These are phyloP conservation scores for Colletotrichum tropicale DNA, from an alignment of 2,329 filamentous ascomycete genomes.

Conservation along the genomic window DNA sequence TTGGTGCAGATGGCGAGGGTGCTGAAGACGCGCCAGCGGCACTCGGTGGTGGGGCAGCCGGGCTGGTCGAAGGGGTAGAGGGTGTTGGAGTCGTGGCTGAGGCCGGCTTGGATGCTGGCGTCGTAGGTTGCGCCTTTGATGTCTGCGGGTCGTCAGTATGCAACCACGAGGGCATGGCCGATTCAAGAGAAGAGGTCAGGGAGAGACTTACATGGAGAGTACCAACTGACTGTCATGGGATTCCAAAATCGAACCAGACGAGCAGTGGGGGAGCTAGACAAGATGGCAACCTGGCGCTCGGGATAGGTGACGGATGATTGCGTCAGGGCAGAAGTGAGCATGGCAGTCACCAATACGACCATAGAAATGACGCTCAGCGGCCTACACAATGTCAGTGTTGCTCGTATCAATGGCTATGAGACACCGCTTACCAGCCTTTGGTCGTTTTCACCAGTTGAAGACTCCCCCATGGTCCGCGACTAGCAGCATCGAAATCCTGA, in stretches of 20 bases:
- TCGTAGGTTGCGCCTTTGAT: not conserved
- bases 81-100: not conserved
- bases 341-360: constrained; percentile 3
- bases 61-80: not conserved
- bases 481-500: constrained; percentile 17
- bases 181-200: not conserved
- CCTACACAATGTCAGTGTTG: fast-evolving
- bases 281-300: not conserved
- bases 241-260: not conserved
- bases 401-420: fast-evolving
- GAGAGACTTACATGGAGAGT: not conserved
- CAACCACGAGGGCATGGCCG: not conserved
- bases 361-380: not conserved
- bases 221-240: not conserved
- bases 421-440: not conserved
- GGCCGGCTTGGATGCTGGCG: not conserved
- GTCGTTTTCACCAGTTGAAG: not conserved
- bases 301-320: constrained; percentile 15
- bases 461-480: constrained; percentile 20
- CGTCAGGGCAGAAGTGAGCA: constrained; percentile 15
- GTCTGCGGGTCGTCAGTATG: not conserved
- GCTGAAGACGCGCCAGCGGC: not conserved
- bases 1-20: not conserved
- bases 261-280: not conserved
- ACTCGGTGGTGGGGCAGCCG: not conserved